Percentiles rank a stretch among this genome's conserved stretches.
Conservation (phyloP, 441 rosid species). For the Pelargonium myrrhifolium region DNA sequence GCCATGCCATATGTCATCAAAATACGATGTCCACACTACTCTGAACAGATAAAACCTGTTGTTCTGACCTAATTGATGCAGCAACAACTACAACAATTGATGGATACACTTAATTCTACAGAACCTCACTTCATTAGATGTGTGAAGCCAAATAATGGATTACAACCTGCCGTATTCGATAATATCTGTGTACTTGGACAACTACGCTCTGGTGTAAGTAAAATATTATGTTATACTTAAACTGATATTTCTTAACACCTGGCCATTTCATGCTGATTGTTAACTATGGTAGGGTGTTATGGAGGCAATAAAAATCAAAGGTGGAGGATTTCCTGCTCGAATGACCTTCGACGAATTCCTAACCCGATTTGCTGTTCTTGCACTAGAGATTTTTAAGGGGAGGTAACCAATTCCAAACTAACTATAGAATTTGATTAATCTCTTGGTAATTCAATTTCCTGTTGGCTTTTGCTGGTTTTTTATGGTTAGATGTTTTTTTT, state of each 20-base stretch:
- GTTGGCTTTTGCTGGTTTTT: constrained; percentile 17
- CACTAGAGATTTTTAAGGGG: constrained; percentile 57
- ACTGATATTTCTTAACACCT: neutral
- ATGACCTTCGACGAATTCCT: constrained; percentile 80
- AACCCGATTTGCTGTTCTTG: constrained; percentile 83
- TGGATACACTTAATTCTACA: constrained; percentile 92
- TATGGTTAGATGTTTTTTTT: neutral
- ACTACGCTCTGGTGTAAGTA: constrained; percentile 90
- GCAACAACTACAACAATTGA: constrained; percentile 80
- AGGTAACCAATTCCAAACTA: constrained; percentile 55
- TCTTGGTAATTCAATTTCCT: constrained; percentile 9
- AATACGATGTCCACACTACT: neutral
- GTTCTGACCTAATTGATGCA: constrained; percentile 33
- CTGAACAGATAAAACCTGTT: constrained; percentile 24
- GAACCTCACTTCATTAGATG: constrained; percentile 98
- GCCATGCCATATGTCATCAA: constrained; percentile 15
- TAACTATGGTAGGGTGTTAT: constrained; percentile 70
- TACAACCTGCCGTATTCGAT: constrained; percentile 91
- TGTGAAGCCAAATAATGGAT: constrained; percentile 87
- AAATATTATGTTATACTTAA: constrained; percentile 13
- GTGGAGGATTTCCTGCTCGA: constrained; percentile 96
- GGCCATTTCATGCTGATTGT: constrained; percentile 4
- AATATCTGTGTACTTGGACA: constrained; percentile 94
- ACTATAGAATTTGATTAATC: constrained; percentile 79
- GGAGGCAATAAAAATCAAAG: constrained; percentile 94